Evolutionary conservation across 495 filamentous ascomycete genomes (phyloP), one percentile per base, ranked within the genome.

Genomic region (Hypoxylon lienhwacheense): DNA sequence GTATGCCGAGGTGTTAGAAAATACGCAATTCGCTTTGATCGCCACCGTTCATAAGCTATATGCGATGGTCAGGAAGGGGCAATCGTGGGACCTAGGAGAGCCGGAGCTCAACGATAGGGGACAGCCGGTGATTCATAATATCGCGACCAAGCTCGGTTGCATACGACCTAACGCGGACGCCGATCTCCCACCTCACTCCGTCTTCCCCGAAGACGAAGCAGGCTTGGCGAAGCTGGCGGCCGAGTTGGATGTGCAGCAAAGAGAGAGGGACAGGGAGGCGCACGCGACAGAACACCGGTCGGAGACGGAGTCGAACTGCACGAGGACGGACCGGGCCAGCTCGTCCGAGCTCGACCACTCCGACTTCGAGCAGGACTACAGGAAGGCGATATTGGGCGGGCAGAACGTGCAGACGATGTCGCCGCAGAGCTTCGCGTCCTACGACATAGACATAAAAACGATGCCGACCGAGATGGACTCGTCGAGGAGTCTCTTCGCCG

Each of bases 31-130:
- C 53, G 78, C 74, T 24, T 66, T 82, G 36, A 76, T 80, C 26
- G 74, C 77, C 15, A 81, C 79, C 12, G 77, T 82, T 1, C 78
- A 80, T 59, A 82, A 81, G 63, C 72, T 82, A 28, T 82, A 82
- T 61, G 66, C 71, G 17, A 82, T 82, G 79, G 71, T 82, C 14
- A 73, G 78, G 53, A 79, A 70, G 47, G 63, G 67, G n/a, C 75
- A 81, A 53, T 47, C 66, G 2, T 82, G 79, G 79, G 76, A 78
- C 7, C 59, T 81, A 6, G 78, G 76, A 19, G 79, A 82, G 53
- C 78, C 78, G 2, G 76, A 79, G 31, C 60, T 82, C 33, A 82
- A 82, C 62, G 78, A 82, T 46, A 70, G 77, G 55, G 77, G 76
- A 14, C 77, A 78, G 53, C 77, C 78, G 1, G 71, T 81, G 5